Evolutionary conservation across 305 asterid genomes (phyloP).

Genomic region (Fraxinus floribunda): DNA sequence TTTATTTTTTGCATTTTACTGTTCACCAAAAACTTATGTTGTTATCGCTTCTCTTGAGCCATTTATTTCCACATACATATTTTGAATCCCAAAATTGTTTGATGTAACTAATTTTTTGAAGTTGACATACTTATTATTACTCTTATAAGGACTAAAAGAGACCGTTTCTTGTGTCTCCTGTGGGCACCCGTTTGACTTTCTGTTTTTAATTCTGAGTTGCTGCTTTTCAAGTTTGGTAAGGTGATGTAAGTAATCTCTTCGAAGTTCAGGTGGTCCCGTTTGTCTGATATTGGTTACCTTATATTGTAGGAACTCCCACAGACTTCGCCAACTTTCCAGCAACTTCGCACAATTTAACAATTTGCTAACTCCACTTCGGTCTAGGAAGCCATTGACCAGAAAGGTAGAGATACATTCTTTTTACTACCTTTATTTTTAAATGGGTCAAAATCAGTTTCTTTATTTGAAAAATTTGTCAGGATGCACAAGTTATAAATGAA

Average conservation of each 20-base stretch:
- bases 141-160: not conserved
- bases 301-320: constrained; percentile 51
- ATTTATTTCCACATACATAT: constrained; percentile 8
- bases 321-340: constrained; percentile 89
- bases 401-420: constrained; percentile 45
- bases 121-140: not conserved
- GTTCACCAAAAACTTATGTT: not conserved
- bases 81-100: constrained; percentile 12
- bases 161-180: not conserved
- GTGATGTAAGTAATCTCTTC: constrained; percentile 8
- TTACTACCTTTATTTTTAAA: constrained; percentile 11
- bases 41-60: not conserved
- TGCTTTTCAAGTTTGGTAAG: not conserved
- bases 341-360: constrained; percentile 83
- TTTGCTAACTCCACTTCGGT: constrained; percentile 57
- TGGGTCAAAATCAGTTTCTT: constrained; percentile 14
- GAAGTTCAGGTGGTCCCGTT: not conserved
- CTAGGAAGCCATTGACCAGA: constrained; percentile 81
- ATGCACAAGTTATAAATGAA: constrained; percentile 75
- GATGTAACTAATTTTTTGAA: not conserved
- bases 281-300: constrained; percentile 1
- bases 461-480: constrained; percentile 41
- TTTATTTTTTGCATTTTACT: not conserved
- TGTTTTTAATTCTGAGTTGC: not conserved
- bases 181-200: not conserved